Evolutionary conservation across 78 protist genomes (phyloP), one percentile per base, ranked within the genome.

Genomic region (Speleostelium caveatum): DNA sequence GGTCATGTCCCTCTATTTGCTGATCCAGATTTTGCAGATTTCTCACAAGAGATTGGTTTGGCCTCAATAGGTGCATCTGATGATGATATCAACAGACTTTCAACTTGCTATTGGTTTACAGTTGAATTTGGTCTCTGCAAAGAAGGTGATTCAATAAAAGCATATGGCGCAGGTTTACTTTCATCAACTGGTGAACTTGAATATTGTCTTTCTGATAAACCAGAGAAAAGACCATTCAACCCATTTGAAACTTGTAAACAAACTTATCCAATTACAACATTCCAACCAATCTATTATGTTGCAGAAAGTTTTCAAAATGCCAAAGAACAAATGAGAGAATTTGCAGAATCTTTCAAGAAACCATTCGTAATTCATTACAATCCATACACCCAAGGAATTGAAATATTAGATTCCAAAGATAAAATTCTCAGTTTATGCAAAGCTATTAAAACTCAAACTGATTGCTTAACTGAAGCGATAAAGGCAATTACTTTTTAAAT

Each of bases 1-100:
- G 99, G 99, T n/a, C 99, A 98, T 73, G 98, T 94, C 17, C 98
- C 98, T 21, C 80, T 98, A 32, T 96, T 96, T 28, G 98, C 98
- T 42, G 96, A 98, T 62, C 96, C 96, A 2, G 97, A 87, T 51
- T 98, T 98, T 74, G 99, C 99, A 33, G 97, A 92, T 22, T 97
- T 98, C 58, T 68, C 94, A 32, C 99, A 98, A 71, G 87, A 90
- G 17, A 96, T 98, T 73, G 99, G 99, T 8, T 38, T 98, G 39
- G 97, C 98, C 0, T 94, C 97, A 3, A 75, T 98, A 28, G 99
- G 99, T 53, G 99, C 98, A 10, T 55, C 93, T 1, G 99, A 98
- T 75, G 98, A 95, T 26, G 97, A 86, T 65, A 93, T 98, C 24
- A 68, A 73, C 59, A 49, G 80, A 67, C 86, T 98, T 21, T 94